Conservation (phyloP, 345 rosid species). For the Rhizophora mangle region DNA sequence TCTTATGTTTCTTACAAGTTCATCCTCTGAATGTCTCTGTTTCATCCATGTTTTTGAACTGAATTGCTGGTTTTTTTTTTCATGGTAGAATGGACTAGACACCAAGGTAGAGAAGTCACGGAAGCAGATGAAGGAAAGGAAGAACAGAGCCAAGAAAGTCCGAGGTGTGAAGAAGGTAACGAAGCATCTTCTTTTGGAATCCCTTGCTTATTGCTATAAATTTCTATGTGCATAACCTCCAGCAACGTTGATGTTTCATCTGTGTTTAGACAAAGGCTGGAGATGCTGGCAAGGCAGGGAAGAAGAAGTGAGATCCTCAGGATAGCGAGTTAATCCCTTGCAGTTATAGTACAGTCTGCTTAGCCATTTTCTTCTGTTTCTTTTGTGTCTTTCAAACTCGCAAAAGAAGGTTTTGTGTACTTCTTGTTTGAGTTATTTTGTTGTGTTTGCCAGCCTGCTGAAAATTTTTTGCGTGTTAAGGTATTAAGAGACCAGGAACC, state of each 20-base stretch:
- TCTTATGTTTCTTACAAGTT: background rate
- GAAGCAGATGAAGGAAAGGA: conserved; percentile 36
- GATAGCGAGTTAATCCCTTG: background rate
- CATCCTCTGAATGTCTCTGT: background rate
- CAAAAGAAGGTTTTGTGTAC: too few relatives aligned
- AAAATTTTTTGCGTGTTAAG: too few relatives aligned
- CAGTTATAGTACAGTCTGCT: background rate
- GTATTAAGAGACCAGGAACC: too few relatives aligned
- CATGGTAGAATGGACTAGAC: conserved; percentile 33
- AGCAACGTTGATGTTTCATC: background rate
- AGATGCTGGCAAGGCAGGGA: conserved; percentile 35
- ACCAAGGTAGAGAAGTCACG: conserved; percentile 33
- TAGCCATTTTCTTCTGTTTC: too few relatives aligned
- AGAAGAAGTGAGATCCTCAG: conserved; percentile 30
- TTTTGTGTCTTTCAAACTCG: too few relatives aligned
- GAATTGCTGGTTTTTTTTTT: background rate
- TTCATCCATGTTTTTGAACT: background rate
- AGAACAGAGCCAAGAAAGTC: conserved; percentile 30
- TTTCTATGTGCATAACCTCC: background rate
- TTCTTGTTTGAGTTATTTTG: too few relatives aligned
- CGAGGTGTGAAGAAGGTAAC: conserved; percentile 31
- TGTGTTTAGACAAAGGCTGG: conserved; percentile 34
- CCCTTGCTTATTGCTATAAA: background rate
- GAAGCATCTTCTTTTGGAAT: background rate
- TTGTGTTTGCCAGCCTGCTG: too few relatives aligned